phyloP scores from a whole-genome alignment of 345 rosid genomes.

The Citrus sp. region DNA sequence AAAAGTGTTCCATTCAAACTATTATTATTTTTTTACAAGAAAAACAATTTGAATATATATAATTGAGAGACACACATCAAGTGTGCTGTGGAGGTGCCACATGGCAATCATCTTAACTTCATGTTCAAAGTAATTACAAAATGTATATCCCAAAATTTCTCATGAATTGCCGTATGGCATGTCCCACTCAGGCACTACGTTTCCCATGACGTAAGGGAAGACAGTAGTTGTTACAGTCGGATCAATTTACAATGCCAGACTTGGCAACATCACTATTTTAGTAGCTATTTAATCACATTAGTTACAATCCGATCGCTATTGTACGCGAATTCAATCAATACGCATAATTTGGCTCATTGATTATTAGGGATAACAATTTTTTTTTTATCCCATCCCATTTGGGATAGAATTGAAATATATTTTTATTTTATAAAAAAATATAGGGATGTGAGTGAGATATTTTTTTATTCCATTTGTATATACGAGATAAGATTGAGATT shows the following conservation, averaged over 20 bases:
- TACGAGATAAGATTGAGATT: no score
- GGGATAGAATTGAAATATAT: fast-evolving
- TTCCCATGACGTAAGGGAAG: neutral
- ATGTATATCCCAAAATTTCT: neutral
- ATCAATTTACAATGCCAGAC: neutral
- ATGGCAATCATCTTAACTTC: neutral
- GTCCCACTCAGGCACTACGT: neutral
- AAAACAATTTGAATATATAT: no score
- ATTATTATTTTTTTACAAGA: no score
- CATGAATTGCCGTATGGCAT: neutral
- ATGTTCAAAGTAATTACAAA: no score
- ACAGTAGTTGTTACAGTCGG: neutral
- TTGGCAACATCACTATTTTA: neutral
- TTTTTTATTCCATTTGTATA: no score
- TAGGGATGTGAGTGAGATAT: no score
- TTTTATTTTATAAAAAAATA: no score
- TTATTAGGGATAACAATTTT: no score
- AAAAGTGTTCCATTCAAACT: neutral
- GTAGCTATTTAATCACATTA: neutral
- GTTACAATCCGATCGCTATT: neutral
- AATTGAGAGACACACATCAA: neutral
- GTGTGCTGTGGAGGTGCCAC: neutral
- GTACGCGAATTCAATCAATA: neutral
- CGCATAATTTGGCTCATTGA: neutral
- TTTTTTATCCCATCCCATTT: no score